Percentiles rank a stretch among this genome's conserved stretches.
Conservation (phyloP, 257 asterid species). For the Solanum lignicaule region DNA sequence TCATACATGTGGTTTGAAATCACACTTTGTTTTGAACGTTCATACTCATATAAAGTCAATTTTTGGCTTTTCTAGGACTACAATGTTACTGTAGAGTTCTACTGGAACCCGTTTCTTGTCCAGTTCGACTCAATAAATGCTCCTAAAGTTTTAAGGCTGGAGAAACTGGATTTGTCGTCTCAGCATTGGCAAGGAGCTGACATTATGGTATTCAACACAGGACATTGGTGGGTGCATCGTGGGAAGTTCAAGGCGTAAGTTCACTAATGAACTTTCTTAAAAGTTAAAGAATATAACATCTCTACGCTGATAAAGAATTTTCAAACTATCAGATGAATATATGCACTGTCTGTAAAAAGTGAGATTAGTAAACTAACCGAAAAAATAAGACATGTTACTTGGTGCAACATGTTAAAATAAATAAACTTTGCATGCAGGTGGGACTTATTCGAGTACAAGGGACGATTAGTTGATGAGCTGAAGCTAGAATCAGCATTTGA, state of each 20-base stretch:
- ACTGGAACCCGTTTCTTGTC: slow-evolving; percentile 12
- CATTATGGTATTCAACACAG: slow-evolving; percentile 12
- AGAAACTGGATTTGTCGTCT: not conserved
- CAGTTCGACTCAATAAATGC: slow-evolving; percentile 1
- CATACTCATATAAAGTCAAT: not conserved
- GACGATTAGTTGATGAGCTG: not conserved
- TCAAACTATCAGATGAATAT: not conserved
- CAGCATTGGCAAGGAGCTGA: slow-evolving; percentile 7
- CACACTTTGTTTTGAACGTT: not conserved
- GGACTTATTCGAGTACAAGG: slow-evolving; percentile 3
- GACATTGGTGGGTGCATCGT: slow-evolving; percentile 12
- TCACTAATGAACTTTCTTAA: not conserved
- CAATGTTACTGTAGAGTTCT: slow-evolving; percentile 7
- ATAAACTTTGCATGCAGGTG: slow-evolving; percentile 1
- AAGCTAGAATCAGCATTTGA: slow-evolving; percentile 6
- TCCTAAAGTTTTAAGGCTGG: slow-evolving; percentile 2
- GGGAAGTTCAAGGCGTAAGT: slow-evolving; percentile 13
- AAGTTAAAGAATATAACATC: not conserved
- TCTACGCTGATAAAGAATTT: not conserved
- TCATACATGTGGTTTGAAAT: not conserved
- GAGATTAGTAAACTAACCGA: not conserved
- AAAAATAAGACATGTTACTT: not conserved
- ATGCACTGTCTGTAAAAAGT: not conserved
- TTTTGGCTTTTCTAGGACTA: not conserved
- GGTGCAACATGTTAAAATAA: not conserved